phyloP scores from a whole-genome alignment of 1,284 basidiomycete species.

The Ganoderma meredithae region DNA sequence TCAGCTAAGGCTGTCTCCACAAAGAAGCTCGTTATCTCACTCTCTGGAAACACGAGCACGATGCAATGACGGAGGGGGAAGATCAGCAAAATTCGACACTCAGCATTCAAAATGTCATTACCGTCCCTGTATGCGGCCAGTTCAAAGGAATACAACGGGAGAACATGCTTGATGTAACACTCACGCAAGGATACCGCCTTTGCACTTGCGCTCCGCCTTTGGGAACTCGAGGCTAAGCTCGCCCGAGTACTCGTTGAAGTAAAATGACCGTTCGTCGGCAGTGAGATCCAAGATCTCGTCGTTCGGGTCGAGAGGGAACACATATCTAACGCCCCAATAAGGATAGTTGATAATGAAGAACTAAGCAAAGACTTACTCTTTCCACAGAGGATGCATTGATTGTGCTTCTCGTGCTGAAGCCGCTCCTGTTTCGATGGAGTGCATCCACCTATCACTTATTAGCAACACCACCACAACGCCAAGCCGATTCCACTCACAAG shows the following conservation, averaged over 20 bases:
- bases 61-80: neutral
- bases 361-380: constrained; percentile 69
- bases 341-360: neutral
- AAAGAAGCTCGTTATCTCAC: constrained; percentile 41
- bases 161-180: constrained; percentile 42
- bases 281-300: constrained; percentile 72
- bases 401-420: constrained; percentile 72
- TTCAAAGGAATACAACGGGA: neutral
- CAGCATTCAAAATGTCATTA: constrained; percentile 21
- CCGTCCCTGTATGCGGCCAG: constrained; percentile 36
- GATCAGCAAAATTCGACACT: constrained; percentile 11
- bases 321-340: constrained; percentile 56
- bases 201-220: constrained; percentile 78
- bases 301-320: constrained; percentile 66
- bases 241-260: constrained; percentile 95
- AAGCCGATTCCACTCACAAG: constrained; percentile 49
- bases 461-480: neutral
- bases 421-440: constrained; percentile 81
- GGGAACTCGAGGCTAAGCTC: constrained; percentile 92
- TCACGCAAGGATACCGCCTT: constrained; percentile 89
- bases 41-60: constrained; percentile 46
- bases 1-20: neutral
- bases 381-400: constrained; percentile 95
- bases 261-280: constrained; percentile 76
- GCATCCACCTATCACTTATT: constrained; percentile 78